Evolutionary conservation across 1,284 basidiomycete species (phyloP).

Genomic region (Trametes hirsuta): DNA sequence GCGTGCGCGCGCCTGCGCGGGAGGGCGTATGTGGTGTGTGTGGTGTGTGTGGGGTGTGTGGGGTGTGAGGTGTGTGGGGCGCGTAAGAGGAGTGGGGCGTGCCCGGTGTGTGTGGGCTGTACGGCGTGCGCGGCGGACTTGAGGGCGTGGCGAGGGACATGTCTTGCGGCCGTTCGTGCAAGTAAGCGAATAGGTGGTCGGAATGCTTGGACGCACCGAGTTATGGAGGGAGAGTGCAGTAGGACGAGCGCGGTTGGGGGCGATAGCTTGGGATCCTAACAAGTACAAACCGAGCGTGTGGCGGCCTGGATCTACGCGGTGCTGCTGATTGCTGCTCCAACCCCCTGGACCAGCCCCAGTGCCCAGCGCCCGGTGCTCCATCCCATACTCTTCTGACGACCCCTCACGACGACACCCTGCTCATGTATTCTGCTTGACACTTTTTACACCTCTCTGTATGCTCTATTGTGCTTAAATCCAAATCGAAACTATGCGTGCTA

Average conservation of each 20-base stretch:
- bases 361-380: constrained; percentile 4
- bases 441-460: constrained; percentile 13
- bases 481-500: constrained; percentile 17
- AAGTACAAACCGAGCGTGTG: constrained; percentile 25
- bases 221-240: background rate
- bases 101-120: constrained; percentile 17
- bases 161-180: background rate
- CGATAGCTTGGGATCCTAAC: constrained; percentile 31
- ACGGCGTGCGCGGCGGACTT: constrained; percentile 15
- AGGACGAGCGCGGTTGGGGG: constrained; percentile 16
- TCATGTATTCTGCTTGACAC: constrained; percentile 24
- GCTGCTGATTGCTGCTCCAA: background rate
- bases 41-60: constrained; percentile 6
- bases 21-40: constrained; percentile 9
- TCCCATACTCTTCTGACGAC: constrained; percentile 19
- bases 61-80: constrained; percentile 13
- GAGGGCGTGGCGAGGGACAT: constrained; percentile 13
- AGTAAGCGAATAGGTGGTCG: too few species aligned
- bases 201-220: too few species aligned
- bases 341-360: too few species aligned
- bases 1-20: constrained; percentile 20
- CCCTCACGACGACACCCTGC: constrained; percentile 20
- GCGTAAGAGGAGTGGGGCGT: constrained; percentile 7
- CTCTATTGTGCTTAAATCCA: background rate
- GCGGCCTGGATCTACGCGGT: constrained; percentile 16